A percentile compares a stretch with the other conserved stretches of the same genome.
phyloP scores from a whole-genome alignment of 345 rosid species.

The Sapria himalayana region DNA sequence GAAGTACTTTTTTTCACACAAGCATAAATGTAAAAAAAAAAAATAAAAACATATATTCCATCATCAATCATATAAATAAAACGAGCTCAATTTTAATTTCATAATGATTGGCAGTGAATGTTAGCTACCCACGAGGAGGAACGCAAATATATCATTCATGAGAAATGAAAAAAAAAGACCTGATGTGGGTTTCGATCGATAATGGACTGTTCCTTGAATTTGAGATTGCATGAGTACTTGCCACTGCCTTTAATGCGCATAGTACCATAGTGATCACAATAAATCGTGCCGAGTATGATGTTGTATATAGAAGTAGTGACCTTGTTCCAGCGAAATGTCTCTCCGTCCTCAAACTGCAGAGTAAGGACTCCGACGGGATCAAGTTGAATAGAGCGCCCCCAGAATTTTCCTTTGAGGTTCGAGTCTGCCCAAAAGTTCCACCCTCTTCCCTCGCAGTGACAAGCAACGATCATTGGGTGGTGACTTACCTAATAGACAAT shows the following conservation, averaged over 20 bases:
- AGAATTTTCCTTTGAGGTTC: constrained; percentile 91
- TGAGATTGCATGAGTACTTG: constrained; percentile 72
- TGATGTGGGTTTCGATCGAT: constrained; percentile 97
- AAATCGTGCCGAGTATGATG: constrained; percentile 85
- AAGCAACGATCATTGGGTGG: constrained; percentile 92
- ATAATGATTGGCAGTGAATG: neutral
- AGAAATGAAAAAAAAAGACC: constrained; percentile 18
- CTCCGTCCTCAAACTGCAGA: constrained; percentile 78
- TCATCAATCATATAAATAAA: no score
- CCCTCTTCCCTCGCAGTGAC: constrained; percentile 97
- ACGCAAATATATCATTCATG: neutral
- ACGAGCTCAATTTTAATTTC: neutral
- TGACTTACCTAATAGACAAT: constrained; percentile 99
- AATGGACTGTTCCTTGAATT: constrained; percentile 97
- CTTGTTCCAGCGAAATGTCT: constrained; percentile 89
- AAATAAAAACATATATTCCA: no score
- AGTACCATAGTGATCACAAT: constrained; percentile 90
- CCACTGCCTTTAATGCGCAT: constrained; percentile 88
- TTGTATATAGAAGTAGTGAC: constrained; percentile 97
- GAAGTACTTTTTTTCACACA: no score
- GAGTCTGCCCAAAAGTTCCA: constrained; percentile 99
- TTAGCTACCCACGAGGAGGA: no score
- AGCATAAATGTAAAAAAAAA: no score
- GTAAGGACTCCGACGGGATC: constrained; percentile 88
- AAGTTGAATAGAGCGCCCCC: constrained; percentile 97